Evolutionary conservation across 768 basidiomycete species (phyloP), one percentile per base, ranked within the genome.

Genomic region (Rubroboletus pulcherrimus): DNA sequence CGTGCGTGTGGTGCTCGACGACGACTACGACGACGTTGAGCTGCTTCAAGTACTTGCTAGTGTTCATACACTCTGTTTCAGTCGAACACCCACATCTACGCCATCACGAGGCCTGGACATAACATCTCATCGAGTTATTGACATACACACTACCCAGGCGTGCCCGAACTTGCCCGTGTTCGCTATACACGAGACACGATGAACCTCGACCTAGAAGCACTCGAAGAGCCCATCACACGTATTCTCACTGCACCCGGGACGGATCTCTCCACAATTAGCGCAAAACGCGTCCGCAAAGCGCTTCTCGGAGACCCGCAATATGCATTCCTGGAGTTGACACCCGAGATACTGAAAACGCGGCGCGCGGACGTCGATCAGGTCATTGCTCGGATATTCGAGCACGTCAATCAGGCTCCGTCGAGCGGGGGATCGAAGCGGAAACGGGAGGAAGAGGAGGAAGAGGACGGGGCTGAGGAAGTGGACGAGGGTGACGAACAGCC

Each of bases 261-360:
- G 45, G 88, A 93, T 77, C 79, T 93, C 64, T 58, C 77, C 44
- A 88, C 86, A 44, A 90, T 93, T 71, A 89, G 85, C 68, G 93
- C 93, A 44, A 96, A 92, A 75, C 85, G 85, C 73, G 92, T 97
- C 63, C 84, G 94, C 60, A 87, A 87, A 66, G 81, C 84, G 75
- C 93, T 58, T 63, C 63, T 81, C 54, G 82, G 81, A 56, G 65
- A 71, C 31, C 59, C 62, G 1, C 44, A 49, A 11, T 60, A 62
- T 51, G 55, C 54, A 51, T 74, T 57, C 78, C 83, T 70, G 9
- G 71, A 77, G 19, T 66, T 91, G 51, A 83, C 86, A 8, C 53
- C 77, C 26, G 84, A 84, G 30, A 73, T 80, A 49, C 67, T 95
- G 56, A 88, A 85, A 65, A 78, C 82, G 60, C 73, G 87, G 72